Conservation (phyloP, 2,329 filamentous ascomycete genomes). For the Aureobasidium sp. region DNA sequence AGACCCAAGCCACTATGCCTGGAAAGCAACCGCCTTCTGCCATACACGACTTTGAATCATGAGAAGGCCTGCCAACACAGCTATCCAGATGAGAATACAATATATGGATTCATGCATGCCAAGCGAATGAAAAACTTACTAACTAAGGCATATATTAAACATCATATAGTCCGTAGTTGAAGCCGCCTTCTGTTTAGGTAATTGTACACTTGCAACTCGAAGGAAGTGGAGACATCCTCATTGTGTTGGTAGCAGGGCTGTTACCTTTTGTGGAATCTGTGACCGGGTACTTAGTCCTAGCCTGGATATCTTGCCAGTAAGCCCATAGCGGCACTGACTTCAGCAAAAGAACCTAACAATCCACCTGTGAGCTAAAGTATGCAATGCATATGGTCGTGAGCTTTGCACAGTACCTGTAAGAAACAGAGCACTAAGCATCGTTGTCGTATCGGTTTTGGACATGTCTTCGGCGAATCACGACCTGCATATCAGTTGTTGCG, state of each 20-base stretch:
- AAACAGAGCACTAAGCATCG: too few species aligned
- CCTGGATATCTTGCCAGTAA: not conserved
- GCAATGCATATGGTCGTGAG: too few species aligned
- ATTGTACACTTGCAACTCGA: not conserved
- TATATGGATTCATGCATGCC: not conserved
- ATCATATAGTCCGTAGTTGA: not conserved
- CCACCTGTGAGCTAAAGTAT: not conserved
- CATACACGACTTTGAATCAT: not conserved
- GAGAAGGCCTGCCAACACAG: not conserved
- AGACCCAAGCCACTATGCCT: not conserved
- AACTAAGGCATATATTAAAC: not conserved
- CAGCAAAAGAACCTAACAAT: not conserved
- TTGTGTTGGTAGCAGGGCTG: not conserved
- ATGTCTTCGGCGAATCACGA: too few species aligned
- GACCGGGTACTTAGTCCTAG: not conserved
- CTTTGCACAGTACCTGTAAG: too few species aligned
- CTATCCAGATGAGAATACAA: not conserved
- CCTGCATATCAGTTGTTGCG: too few species aligned
- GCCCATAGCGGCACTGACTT: not conserved
- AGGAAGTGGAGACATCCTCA: not conserved
- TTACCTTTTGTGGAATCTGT: not conserved
- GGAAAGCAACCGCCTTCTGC: not conserved
- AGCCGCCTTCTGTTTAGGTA: not conserved
- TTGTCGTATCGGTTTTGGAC: too few species aligned
- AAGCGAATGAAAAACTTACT: not conserved